Base-by-base conservation (phyloP, 1,284 basidiomycete genomes). In the Moesziomyces antarcticus region DNA sequence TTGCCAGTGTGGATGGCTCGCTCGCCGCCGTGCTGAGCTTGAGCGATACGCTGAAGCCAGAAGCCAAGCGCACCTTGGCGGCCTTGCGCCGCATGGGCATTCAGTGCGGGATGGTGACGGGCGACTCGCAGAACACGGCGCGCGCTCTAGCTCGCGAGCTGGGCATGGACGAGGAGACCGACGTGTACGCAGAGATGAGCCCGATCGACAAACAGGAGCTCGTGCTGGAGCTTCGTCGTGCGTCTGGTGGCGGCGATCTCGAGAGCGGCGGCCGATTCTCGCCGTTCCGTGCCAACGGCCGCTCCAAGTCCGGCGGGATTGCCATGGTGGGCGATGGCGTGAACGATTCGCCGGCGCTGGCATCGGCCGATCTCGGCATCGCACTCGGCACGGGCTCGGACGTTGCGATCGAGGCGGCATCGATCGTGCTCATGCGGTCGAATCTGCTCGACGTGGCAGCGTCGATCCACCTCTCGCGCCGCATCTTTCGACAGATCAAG, bases 391-490 rank as follows among this genome's bases (percentile, higher is more conserved):
- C 93, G 0, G 97, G 97, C 22, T 95, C 97, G 7, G 95, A 94
- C 24, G 93, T 99, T 41, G 97, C 97, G 4, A 92, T 99, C 66
- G 96, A 98, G 86, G 96, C 97, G 0, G 97, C 97, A 9, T 94
- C 97, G 85, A 91, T 99, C 67, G 95, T 99, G 14, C 90, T 99
- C 62, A 97, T 99, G 93, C 91, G 93, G 56, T 92, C 92, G 7
- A 93, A 98, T 83, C 88, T 99, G 10, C 89, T 97, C 56, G 97
- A 99, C 83, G 97, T 99, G 58, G 94, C 98, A 62, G 94, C 96
- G 0, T 93, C 96, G 0, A 89, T 99, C 27, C 89, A 97, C 83
- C 90, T 99, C 53, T 93, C 94, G 11, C 89, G 89, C 50, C 87
- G 89, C 46, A 99, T 99, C 82, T 97, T 97, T 86, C 84, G 87